Percentiles rank a stretch among this genome's conserved stretches.
Evolutionary conservation across 2,329 filamentous ascomycete genomes (phyloP).

Genomic region (Colletotrichum sublineola): DNA sequence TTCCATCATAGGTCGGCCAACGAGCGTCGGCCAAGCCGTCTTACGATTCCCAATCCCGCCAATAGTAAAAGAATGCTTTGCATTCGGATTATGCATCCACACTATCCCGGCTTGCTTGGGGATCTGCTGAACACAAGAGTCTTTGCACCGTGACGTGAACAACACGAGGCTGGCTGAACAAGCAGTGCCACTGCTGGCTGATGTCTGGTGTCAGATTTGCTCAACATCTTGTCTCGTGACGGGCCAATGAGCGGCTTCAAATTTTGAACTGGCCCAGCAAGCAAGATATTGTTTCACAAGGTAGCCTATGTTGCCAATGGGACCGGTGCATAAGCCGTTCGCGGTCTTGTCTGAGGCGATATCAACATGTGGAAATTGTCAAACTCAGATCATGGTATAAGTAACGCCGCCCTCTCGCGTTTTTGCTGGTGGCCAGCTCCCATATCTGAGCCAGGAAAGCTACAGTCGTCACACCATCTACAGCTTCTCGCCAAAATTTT

Average conservation of each 20-base stretch:
- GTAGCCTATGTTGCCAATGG: neutral
- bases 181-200: neutral
- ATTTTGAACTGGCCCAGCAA: neutral
- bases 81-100: neutral
- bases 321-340: neutral
- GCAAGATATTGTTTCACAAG: neutral
- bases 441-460: neutral
- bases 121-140: neutral
- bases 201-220: neutral
- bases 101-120: neutral
- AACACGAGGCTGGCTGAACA: conserved; percentile 7
- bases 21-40: neutral
- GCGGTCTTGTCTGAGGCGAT: too few relatives aligned
- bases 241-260: neutral
- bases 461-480: neutral
- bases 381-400: neutral
- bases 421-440: neutral
- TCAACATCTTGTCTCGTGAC: neutral
- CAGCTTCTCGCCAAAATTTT: neutral
- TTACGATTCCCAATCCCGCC: neutral
- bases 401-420: too few relatives aligned
- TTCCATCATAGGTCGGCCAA: neutral
- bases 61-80: too few relatives aligned
- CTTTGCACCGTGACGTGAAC: neutral
- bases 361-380: neutral